Conservation (phyloP, 768 basidiomycete genomes). For the Lactarius deliciosus region DNA sequence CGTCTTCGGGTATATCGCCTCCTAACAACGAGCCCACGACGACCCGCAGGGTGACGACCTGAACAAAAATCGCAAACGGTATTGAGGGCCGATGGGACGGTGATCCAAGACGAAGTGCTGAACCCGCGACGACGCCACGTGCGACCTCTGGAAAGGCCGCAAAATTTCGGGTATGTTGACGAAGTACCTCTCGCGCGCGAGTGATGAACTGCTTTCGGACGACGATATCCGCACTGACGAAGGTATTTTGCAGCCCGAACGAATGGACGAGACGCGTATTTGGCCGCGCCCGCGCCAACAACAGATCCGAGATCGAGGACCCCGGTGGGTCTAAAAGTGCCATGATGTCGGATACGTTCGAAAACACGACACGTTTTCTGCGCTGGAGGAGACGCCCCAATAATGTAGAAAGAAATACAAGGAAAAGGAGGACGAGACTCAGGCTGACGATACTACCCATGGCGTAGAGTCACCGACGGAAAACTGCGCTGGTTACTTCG, state of each 20-base stretch:
- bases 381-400: not conserved
- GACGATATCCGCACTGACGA: conserved; percentile 43
- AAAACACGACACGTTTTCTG: not conserved
- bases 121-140: not conserved
- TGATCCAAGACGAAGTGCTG: not conserved
- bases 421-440: too few relatives aligned
- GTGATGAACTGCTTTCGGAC: conserved; percentile 41
- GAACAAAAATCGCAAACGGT: conserved; percentile 7
- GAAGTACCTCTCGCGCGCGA: conserved; percentile 36
- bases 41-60: conserved; percentile 6
- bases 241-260: conserved; percentile 46
- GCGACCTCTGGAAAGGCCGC: not conserved
- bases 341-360: not conserved
- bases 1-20: conserved; percentile 21
- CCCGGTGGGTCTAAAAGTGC: not conserved
- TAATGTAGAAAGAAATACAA: not conserved
- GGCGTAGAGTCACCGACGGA: not conserved
- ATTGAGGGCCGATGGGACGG: not conserved
- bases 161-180: conserved; percentile 23
- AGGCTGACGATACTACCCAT: not conserved
- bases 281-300: conserved; percentile 26
- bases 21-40: conserved; percentile 1
- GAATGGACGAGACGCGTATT: conserved; percentile 31
- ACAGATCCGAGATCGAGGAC: conserved; percentile 9
- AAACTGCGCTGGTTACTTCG: not conserved